phyloP scores from a whole-genome alignment of 2,329 filamentous ascomycete species.

The Elsinoe ampelina region DNA sequence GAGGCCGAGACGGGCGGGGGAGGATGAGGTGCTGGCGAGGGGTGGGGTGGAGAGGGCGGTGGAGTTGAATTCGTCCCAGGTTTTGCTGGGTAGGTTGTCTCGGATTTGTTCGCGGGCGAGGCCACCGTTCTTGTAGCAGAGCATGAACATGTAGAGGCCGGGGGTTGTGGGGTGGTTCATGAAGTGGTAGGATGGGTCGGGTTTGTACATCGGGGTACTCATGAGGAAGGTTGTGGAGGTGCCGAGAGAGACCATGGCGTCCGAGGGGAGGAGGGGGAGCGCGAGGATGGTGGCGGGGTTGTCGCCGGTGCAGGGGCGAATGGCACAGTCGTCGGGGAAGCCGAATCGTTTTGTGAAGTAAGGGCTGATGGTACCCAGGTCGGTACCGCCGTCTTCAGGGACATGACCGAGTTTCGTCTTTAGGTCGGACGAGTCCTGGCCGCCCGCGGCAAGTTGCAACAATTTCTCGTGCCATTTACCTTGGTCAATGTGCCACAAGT shows the following conservation, averaged over 20 bases:
- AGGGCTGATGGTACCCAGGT: constrained; percentile 62
- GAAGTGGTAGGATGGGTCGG: constrained; percentile 88
- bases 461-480: constrained; percentile 66
- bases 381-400: constrained; percentile 67
- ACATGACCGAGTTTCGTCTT: constrained; percentile 72
- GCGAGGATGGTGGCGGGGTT: constrained; percentile 93
- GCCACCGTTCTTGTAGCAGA: constrained; percentile 98
- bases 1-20: constrained; percentile 74
- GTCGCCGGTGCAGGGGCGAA: constrained; percentile 87
- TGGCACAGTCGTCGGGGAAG: constrained; percentile 63
- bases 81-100: constrained; percentile 53
- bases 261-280: constrained; percentile 73
- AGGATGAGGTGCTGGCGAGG: constrained; percentile 52
- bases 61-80: constrained; percentile 75
- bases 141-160: constrained; percentile 98
- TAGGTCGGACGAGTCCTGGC: constrained; percentile 54
- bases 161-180: constrained; percentile 92
- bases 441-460: constrained; percentile 64
- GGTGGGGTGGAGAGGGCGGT: constrained; percentile 58
- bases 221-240: constrained; percentile 97
- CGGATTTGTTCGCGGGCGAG: constrained; percentile 84
- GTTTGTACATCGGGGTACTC: constrained; percentile 85
- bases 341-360: constrained; percentile 77
- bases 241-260: constrained; percentile 89
- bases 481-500: constrained; percentile 80